Percentiles rank a stretch among this genome's conserved stretches.
These are phyloP conservation scores for Letharia columbiana DNA, from an alignment of 495 filamentous ascomycete species.

Conservation along the genomic window DNA sequence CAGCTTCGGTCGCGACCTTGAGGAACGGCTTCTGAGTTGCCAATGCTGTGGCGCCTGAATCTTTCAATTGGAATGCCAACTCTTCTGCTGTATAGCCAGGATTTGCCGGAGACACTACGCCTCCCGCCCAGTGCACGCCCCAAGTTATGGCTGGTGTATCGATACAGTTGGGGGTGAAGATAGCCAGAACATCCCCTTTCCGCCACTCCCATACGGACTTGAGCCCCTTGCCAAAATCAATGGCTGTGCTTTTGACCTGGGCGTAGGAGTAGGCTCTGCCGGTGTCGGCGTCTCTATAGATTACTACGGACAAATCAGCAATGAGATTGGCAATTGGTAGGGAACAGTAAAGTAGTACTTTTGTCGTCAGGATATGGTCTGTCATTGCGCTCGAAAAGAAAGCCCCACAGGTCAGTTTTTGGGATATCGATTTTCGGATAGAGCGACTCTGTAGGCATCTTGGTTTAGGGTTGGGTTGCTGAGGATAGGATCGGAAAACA, in stretches of 20 bases:
- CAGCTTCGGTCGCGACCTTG: constrained; percentile 54
- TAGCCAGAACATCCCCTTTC: constrained; percentile 67
- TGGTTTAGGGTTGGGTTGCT: not conserved
- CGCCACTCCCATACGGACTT: constrained; percentile 66
- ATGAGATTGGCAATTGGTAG: not conserved
- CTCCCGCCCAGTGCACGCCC: constrained; percentile 79
- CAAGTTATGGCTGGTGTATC: constrained; percentile 64
- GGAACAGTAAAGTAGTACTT: constrained; percentile 31
- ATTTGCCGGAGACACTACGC: constrained; percentile 72
- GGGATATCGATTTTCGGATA: constrained; percentile 56
- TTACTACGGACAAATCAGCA: constrained; percentile 42
- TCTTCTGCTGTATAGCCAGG: constrained; percentile 81
- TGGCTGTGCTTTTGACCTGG: constrained; percentile 53
- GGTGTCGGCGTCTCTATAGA: constrained; percentile 71
- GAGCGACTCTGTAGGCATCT: constrained; percentile 27
- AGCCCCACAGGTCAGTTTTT: constrained; percentile 56
- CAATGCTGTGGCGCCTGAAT: constrained; percentile 68
- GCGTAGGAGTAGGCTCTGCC: constrained; percentile 65
- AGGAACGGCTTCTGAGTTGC: constrained; percentile 62
- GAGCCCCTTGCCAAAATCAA: constrained; percentile 73
- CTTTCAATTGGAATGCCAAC: constrained; percentile 77
- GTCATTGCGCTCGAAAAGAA: constrained; percentile 72
- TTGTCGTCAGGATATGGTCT: constrained; percentile 57
- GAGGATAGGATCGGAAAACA: not conserved
- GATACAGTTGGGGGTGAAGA: constrained; percentile 68